These are phyloP conservation scores for Amesomyces nigricolor DNA, from an alignment of 2,329 filamentous ascomycete species.

Conservation along the genomic window DNA sequence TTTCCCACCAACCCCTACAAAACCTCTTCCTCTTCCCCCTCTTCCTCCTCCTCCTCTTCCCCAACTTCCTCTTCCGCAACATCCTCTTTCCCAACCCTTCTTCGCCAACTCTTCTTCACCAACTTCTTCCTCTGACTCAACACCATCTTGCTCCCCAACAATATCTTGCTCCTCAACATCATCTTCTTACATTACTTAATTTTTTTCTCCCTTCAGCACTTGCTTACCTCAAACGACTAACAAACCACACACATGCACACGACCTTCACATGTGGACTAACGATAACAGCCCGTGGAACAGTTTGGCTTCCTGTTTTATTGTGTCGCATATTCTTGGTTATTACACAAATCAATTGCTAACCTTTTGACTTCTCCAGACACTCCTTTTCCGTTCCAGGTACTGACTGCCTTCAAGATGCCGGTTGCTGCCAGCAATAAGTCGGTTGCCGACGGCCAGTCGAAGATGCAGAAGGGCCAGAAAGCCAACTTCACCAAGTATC, in stretches of 20 bases:
- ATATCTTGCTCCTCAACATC: no score
- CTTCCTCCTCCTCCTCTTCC: no score
- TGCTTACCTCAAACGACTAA: no score
- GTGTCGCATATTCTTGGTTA: not conserved
- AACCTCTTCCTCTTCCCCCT: no score
- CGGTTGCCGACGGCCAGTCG: not conserved
- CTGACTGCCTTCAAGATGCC: not conserved
- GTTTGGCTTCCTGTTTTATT: constrained; percentile 2
- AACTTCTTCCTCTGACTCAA: not conserved
- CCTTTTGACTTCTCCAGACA: not conserved
- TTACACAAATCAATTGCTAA: not conserved
- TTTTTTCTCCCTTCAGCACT: no score
- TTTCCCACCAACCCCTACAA: no score
- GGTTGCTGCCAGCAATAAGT: not conserved
- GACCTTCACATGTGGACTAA: not conserved
- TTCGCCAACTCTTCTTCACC: not conserved
- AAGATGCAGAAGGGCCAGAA: not conserved
- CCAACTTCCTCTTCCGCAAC: not conserved
- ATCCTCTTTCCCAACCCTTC: not conserved
- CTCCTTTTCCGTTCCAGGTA: not conserved
- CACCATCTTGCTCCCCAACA: no score
- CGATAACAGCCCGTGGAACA: not conserved
- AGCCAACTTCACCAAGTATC: not conserved
- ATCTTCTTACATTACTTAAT: no score
- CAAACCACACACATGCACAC: no score